A percentile compares a stretch with the other conserved stretches of the same genome.
Conservation (phyloP, 2,329 filamentous ascomycete species). For the Cucurbitaria berberidis region DNA sequence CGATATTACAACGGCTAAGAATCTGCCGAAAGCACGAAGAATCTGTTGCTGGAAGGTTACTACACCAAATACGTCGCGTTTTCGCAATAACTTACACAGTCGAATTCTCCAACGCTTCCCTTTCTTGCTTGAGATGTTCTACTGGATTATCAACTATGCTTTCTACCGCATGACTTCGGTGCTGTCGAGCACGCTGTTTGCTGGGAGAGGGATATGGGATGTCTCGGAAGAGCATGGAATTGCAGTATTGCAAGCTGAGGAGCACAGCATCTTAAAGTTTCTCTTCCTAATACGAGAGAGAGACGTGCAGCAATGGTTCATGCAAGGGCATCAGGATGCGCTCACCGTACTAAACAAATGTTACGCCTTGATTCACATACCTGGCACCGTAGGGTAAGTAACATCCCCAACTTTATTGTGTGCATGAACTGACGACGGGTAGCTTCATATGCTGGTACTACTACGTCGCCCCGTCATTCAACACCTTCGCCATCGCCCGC, state of each 20-base stretch:
- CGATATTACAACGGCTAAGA: slow-evolving; percentile 46
- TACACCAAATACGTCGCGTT: slow-evolving; percentile 67
- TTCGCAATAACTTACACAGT: slow-evolving; percentile 65
- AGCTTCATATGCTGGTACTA: slow-evolving; percentile 71
- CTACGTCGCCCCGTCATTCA: slow-evolving; percentile 60
- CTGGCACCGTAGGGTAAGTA: slow-evolving; percentile 63
- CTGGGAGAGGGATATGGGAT: slow-evolving; percentile 61
- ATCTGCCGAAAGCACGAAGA: slow-evolving; percentile 57
- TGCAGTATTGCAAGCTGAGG: slow-evolving; percentile 62
- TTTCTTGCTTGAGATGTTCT: slow-evolving; percentile 76
- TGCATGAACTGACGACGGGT: slow-evolving; percentile 20
- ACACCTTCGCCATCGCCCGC: slow-evolving; percentile 52
- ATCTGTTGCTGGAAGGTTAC: slow-evolving; percentile 59
- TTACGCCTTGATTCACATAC: slow-evolving; percentile 67
- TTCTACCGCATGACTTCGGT: slow-evolving; percentile 68
- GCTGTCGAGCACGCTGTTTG: slow-evolving; percentile 59
- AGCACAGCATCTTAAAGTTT: slow-evolving; percentile 57
- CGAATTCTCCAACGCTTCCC: slow-evolving; percentile 70
- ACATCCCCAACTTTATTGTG: neutral
- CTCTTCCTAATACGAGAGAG: slow-evolving; percentile 61
- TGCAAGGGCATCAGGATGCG: slow-evolving; percentile 59
- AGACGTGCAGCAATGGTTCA: slow-evolving; percentile 63
- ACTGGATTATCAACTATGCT: slow-evolving; percentile 70
- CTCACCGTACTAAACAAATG: slow-evolving; percentile 64
- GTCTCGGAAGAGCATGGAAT: slow-evolving; percentile 63